Percentiles rank a stretch among this genome's conserved stretches.
Evolutionary conservation across 495 filamentous ascomycete genomes (phyloP).

Genomic region (Jackrogersella multiformis): DNA sequence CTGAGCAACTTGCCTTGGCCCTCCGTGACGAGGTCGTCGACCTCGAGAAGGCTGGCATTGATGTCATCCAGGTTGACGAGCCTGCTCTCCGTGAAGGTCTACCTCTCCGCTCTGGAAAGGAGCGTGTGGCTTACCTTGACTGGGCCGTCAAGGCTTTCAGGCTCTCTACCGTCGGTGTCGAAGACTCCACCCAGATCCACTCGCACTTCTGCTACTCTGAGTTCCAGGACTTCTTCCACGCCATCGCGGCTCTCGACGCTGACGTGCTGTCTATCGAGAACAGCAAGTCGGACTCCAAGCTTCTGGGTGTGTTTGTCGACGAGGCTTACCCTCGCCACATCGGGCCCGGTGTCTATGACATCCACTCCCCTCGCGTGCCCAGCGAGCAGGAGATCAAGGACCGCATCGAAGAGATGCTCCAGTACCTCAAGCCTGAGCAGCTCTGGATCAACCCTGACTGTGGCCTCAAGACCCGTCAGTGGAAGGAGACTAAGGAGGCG

Average conservation of each 20-base stretch:
- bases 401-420: conserved; percentile 95
- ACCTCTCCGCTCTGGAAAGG: conserved; percentile 87
- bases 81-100: conserved; percentile 99
- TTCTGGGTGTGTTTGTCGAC: conserved; percentile 97
- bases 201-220: conserved; percentile 99
- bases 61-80: conserved; percentile 99
- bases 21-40: conserved; percentile 98
- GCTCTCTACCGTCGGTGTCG: conserved; percentile 87
- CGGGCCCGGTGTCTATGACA: conserved; percentile 98
- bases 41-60: conserved; percentile 93
- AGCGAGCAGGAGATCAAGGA: conserved; percentile 96
- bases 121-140: conserved; percentile 92
- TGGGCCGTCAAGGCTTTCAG: conserved; percentile 99
- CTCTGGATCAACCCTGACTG: conserved; percentile 99
- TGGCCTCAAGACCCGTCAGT: conserved; percentile 96
- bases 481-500: conserved; percentile 94
- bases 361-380: conserved; percentile 97
- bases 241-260: conserved; percentile 96
- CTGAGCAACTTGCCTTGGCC: conserved; percentile 96
- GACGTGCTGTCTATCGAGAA: conserved; percentile 99
- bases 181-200: conserved; percentile 97
- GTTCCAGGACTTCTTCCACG: conserved; percentile 99
- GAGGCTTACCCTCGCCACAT: conserved; percentile 97
- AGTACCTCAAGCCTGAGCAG: conserved; percentile 92
- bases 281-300: conserved; percentile 99